Evolutionary conservation across 345 rosid genomes (phyloP).

Genomic region (Euphorbia pulcherrima): DNA sequence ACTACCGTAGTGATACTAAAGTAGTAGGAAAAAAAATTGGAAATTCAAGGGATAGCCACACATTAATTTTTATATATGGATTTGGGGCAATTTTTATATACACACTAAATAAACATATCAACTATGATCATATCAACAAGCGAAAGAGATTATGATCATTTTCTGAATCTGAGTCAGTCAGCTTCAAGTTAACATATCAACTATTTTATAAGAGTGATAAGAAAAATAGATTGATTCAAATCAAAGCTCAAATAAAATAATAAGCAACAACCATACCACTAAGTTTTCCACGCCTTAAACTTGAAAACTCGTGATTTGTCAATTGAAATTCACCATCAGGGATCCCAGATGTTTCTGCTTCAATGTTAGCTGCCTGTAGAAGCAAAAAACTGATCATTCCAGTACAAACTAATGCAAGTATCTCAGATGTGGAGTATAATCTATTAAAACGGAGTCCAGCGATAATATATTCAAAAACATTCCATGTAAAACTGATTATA

Average conservation of each 20-base stretch:
- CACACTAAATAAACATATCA: no score
- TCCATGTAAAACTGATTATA: neutral
- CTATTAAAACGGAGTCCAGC: neutral
- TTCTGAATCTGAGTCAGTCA: neutral
- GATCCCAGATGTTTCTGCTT: slow-evolving; percentile 69
- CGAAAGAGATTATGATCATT: neutral
- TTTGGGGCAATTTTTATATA: no score
- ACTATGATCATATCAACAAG: neutral
- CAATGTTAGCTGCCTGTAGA: slow-evolving; percentile 77
- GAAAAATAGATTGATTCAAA: neutral
- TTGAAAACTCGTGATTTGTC: slow-evolving; percentile 68
- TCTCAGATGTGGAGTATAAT: neutral
- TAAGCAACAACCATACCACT: slow-evolving; percentile 52
- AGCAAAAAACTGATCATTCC: slow-evolving; percentile 1
- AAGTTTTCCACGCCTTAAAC: slow-evolving; percentile 65
- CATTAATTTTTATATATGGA: neutral
- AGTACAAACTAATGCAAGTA: neutral
- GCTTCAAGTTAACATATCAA: neutral
- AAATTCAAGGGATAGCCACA: neutral
- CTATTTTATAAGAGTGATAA: neutral
- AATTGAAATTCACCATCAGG: slow-evolving; percentile 57
- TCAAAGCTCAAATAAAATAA: neutral
- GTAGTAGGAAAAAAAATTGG: neutral
- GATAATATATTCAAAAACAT: neutral
- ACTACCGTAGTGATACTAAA: neutral